Conservation (phyloP, 2,329 filamentous ascomycete species). For the Venturia aucupariae region DNA sequence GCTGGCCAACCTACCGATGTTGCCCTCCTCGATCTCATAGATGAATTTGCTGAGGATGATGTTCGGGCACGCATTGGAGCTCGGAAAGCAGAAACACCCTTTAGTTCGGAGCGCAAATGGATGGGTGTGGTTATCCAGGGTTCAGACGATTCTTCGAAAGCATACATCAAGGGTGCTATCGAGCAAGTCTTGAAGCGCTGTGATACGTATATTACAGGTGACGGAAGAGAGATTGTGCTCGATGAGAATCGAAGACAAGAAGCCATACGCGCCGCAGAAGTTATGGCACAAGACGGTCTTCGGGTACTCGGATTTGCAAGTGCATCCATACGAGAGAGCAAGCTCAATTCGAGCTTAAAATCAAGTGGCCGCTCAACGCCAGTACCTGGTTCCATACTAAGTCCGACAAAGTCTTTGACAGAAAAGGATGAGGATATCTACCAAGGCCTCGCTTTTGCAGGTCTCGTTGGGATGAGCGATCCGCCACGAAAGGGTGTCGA, state of each 20-base stretch:
- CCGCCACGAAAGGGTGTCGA: constrained; percentile 86
- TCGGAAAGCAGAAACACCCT: constrained; percentile 77
- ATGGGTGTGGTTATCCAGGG: constrained; percentile 81
- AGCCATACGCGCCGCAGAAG: constrained; percentile 68
- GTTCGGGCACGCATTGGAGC: constrained; percentile 77
- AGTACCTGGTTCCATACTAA: constrained; percentile 16
- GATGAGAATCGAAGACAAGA: constrained; percentile 67
- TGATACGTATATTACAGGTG: constrained; percentile 79
- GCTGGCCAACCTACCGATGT: constrained; percentile 96
- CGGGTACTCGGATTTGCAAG: constrained; percentile 91
- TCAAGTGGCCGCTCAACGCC: constrained; percentile 24
- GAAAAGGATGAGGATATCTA: constrained; percentile 63
- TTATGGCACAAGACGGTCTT: constrained; percentile 81
- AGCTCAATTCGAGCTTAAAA: constrained; percentile 4
- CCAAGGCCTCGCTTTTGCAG: constrained; percentile 76
- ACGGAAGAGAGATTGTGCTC: constrained; percentile 77
- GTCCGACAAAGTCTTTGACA: constrained; percentile 23
- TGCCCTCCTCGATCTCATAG: constrained; percentile 87
- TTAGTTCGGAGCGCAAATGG: constrained; percentile 97
- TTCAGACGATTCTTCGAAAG: constrained; percentile 42
- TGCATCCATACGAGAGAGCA: constrained; percentile 46
- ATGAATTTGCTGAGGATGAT: constrained; percentile 85
- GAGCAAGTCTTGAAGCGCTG: constrained; percentile 80
- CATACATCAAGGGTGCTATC: constrained; percentile 91
- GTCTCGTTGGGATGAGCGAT: constrained; percentile 94